Conservation (phyloP, 1,284 basidiomycete genomes). For the Inonotus obliquus region DNA sequence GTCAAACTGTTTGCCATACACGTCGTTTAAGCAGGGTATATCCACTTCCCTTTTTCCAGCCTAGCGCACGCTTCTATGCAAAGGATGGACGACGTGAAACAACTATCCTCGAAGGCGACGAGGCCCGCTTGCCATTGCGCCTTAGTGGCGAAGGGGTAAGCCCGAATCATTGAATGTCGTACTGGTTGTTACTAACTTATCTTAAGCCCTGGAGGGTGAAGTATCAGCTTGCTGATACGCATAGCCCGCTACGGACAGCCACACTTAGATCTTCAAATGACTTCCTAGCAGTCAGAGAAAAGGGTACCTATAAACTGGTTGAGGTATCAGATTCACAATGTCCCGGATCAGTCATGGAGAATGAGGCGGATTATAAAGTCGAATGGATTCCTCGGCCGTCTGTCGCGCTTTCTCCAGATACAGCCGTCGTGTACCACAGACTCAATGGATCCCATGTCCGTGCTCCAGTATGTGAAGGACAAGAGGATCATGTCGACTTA, state of each 20-base stretch:
- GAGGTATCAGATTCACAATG: constrained; percentile 81
- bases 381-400: constrained; percentile 73
- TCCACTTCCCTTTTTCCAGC: constrained; percentile 38
- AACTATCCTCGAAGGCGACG: constrained; percentile 74
- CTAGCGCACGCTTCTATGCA: constrained; percentile 84
- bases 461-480: constrained; percentile 76
- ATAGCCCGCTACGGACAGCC: constrained; percentile 40
- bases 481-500: constrained; percentile 75
- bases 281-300: constrained; percentile 60
- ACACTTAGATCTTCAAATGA: constrained; percentile 65
- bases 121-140: constrained; percentile 69
- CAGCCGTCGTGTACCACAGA: constrained; percentile 47
- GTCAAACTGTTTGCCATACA: background rate
- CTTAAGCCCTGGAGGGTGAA: constrained; percentile 79
- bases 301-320: constrained; percentile 74
- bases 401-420: constrained; percentile 53
- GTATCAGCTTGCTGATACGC: constrained; percentile 58
- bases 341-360: constrained; percentile 62
- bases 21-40: constrained; percentile 2
- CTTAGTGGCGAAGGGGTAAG: constrained; percentile 84
- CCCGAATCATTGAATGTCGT: constrained; percentile 16
- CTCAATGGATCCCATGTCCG: constrained; percentile 69
- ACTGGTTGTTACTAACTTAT: constrained; percentile 11
- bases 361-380: constrained; percentile 64
- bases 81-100: constrained; percentile 50